Conservation (phyloP, 2,329 filamentous ascomycete species). For the Pyrenochaeta sp. region DNA sequence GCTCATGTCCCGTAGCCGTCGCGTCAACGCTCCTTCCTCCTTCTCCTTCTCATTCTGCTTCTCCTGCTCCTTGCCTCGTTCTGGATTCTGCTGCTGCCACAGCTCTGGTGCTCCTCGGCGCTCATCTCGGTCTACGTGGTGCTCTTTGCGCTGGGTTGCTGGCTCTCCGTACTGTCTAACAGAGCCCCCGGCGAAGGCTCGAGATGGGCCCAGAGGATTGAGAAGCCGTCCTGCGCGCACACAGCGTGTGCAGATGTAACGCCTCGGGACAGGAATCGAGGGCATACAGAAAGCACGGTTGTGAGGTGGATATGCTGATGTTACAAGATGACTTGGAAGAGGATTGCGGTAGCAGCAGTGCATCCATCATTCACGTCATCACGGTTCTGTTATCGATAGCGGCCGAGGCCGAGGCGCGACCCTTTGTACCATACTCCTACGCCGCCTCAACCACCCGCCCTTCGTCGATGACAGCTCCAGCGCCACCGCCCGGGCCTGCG, state of each 20-base stretch:
- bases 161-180: constrained; percentile 35
- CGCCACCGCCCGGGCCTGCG: not conserved
- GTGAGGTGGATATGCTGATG: not conserved
- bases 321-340: not conserved
- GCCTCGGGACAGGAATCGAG: constrained; percentile 24
- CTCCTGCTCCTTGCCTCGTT: not conserved
- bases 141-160: constrained; percentile 25
- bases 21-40: constrained; percentile 64
- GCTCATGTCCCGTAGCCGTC: constrained; percentile 66
- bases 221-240: constrained; percentile 43
- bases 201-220: constrained; percentile 13
- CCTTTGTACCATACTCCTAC: not conserved
- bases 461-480: not conserved
- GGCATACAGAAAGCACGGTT: constrained; percentile 37
- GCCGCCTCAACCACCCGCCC: not conserved
- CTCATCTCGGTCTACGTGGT: constrained; percentile 18
- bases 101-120: constrained; percentile 1
- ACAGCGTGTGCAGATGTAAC: constrained; percentile 51
- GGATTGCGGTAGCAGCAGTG: not conserved
- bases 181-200: constrained; percentile 11
- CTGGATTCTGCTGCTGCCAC: not conserved
- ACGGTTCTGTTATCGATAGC: constrained; percentile 14
- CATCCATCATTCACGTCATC: constrained; percentile 19
- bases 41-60: constrained; percentile 13
- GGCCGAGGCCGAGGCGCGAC: not conserved